Evolutionary conservation across 129 eudicot genomes (phyloP), one percentile per base, ranked within the genome.

Genomic region (Lactuca sativa): DNA sequence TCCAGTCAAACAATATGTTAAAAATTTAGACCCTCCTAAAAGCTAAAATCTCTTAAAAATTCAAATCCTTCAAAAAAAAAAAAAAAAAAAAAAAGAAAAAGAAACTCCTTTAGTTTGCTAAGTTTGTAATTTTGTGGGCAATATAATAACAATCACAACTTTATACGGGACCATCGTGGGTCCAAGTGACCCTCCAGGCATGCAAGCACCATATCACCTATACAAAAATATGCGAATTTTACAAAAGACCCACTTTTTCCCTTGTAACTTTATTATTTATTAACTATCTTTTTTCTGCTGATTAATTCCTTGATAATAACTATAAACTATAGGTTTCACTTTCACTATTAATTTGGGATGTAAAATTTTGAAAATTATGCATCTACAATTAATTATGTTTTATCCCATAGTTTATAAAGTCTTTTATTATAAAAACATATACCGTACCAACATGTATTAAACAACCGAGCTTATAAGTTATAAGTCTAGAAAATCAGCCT

Each of bases 251-350:
- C 34, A 62, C 33, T 47, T 47, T 47, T 43, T 43, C 8, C 65
- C 3, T 36, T 36, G n/a, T 31, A 16, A 13, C 41, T 56, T 38
- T 69, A 9, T 69, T 12, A 55, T 18, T 55, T 55, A 36, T 17
- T 55, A 69, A 38, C 13, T 56, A 8, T 9, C 9, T 12, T 56
- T 56, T 55, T 55, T 52, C 30, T 21, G 25, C 13, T 54, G 13
- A 18, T 18, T 41, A 43, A 64, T 64, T 64, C 36, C 56, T 11
- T 11, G 7, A 15, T n/a, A 2, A 18, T 16, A 40, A 18, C 48
- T 59, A 47, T n/a, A 25, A 47, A 66, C 59, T 40, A 54, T 51
- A 25, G 15, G 40, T 66, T 51, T 48, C 54, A 49, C 21, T 66
- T 51, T 48, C 54, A 49, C 18, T 47, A 66, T 66, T 32, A 14